phyloP scores from a whole-genome alignment of 768 basidiomycete genomes.

The Favolaschia claudopus region DNA sequence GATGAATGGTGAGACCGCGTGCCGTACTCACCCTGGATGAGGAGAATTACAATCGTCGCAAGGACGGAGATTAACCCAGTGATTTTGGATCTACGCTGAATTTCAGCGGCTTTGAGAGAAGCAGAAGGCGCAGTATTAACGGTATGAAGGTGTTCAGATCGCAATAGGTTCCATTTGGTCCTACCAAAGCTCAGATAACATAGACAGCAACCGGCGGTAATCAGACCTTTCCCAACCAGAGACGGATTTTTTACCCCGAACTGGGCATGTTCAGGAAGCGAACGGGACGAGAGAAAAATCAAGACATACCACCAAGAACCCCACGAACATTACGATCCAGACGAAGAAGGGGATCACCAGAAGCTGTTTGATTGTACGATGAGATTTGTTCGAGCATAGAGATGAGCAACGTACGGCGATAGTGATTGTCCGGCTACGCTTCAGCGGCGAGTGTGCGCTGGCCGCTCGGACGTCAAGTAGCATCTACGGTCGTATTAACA shows the following conservation, averaged over 20 bases:
- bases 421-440: constrained; percentile 26
- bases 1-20: neutral
- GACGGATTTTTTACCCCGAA: constrained; percentile 31
- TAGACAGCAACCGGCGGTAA: neutral
- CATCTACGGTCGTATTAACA: constrained; percentile 29
- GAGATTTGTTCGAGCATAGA: neutral
- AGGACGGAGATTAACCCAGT: constrained; percentile 34
- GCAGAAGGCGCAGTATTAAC: constrained; percentile 15
- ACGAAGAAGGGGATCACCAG: constrained; percentile 35
- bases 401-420: constrained; percentile 26
- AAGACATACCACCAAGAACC: constrained; percentile 30
- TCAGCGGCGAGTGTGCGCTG: constrained; percentile 22
- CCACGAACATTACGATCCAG: constrained; percentile 35
- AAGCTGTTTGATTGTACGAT: constrained; percentile 25
- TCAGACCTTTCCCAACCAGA: constrained; percentile 28
- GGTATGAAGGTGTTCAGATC: constrained; percentile 30
- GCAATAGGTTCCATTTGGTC: constrained; percentile 40
- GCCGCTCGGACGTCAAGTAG: constrained; percentile 35
- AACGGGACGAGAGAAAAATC: neutral
- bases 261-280: constrained; percentile 19
- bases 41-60: constrained; percentile 28
- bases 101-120: neutral
- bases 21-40: constrained; percentile 28
- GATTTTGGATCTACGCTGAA: constrained; percentile 33
- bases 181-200: neutral